Evolutionary conservation across 768 basidiomycete species (phyloP), one percentile per base, ranked within the genome.

Genomic region (Lactarius evosmus): DNA sequence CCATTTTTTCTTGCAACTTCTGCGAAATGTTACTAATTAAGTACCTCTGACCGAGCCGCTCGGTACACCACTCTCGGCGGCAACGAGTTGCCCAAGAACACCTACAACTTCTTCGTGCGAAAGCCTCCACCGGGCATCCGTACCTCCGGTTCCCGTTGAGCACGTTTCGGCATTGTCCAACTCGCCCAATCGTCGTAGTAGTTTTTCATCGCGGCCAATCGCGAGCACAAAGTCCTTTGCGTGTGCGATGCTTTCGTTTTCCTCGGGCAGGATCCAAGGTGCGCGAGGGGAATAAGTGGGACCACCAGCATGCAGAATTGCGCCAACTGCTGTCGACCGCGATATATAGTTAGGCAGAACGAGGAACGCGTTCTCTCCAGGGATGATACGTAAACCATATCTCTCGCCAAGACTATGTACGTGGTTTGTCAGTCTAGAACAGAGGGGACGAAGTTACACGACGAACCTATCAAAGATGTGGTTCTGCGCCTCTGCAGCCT

Each of bases 401-500:
- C 88, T 85, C 72, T 93, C 91, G 46, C 91, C 91, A 36, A 92
- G 84, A 68, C 87, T 89, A 52, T 8, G 25, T 5, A 6, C 44
- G n/a, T 33, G 38, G 29, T 34, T 22, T 38, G 44, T 68, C 29
- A 63, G 59, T n/a, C 41, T 19, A 44, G 27, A 19, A 22, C 60
- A 22, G n/a, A 49, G 25, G 27, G 33, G 14, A 3, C 41, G 22
- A 52, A 30, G 36, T 17, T 57, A 54, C 36, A 12, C 12, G 44
- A 54, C 32, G n/a, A 46, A 83, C 83, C 83, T 84, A 73, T 93
- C 92, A 71, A 91, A 93, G 66, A 93, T 91, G 70, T 94, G 93
- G 74, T 95, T 95, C 75, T 94, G 93, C 25, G 93, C 93, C 72
- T 93, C 92, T 0, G 91, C 90, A 1, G 93, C 93, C 72, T 94